These are phyloP conservation scores for Aureobasidium sp. DNA, from an alignment of 2,329 filamentous ascomycete species.

Conservation along the genomic window DNA sequence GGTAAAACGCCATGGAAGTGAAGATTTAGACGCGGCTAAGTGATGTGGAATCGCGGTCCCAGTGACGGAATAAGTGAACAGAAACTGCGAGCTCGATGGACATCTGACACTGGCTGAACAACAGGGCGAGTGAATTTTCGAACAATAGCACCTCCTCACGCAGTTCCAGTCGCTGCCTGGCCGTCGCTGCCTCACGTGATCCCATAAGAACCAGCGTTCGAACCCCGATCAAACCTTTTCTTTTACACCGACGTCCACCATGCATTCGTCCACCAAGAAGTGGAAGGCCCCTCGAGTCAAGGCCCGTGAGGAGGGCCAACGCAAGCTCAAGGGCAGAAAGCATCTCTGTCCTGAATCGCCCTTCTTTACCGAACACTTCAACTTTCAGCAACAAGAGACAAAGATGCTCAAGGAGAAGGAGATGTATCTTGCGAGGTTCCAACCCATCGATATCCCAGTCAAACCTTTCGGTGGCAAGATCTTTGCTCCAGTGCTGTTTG, in stretches of 20 bases:
- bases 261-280: constrained; percentile 14
- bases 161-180: background rate
- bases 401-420: constrained; percentile 17
- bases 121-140: background rate
- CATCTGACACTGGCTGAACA: background rate
- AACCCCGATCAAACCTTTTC: background rate
- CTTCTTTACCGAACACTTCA: constrained; percentile 20
- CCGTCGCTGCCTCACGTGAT: background rate
- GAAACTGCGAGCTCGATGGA: background rate
- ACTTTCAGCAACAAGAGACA: constrained; percentile 17
- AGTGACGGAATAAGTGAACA: background rate
- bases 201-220: background rate
- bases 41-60: background rate
- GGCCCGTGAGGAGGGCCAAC: constrained; percentile 14
- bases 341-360: constrained; percentile 21
- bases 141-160: background rate
- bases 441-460: background rate
- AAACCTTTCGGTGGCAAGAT: constrained; percentile 15
- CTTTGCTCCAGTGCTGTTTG: constrained; percentile 7
- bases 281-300: constrained; percentile 16
- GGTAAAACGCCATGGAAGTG: no score
- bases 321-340: constrained; percentile 17
- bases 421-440: background rate
- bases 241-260: constrained; percentile 5
- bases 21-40: background rate